Conservation (phyloP, 768 basidiomycete species). For the Ephemerocybe angulata region DNA sequence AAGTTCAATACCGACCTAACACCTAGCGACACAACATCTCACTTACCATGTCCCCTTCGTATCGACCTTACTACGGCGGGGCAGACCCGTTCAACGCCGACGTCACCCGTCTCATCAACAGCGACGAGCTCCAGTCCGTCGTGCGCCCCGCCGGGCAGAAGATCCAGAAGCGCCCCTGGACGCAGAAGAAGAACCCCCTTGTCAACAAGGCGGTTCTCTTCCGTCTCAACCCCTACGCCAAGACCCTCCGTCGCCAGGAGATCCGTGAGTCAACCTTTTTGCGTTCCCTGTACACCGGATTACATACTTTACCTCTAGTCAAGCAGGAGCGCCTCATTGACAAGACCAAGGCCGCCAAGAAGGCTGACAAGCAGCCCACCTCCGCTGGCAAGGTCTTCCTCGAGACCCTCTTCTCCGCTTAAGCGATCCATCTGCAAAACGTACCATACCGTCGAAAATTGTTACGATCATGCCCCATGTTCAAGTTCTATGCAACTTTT, state of each 20-base stretch:
- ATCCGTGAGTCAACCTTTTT: slow-evolving; percentile 71
- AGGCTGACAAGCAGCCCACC: slow-evolving; percentile 56
- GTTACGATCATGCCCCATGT: slow-evolving; percentile 6
- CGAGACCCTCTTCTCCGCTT: slow-evolving; percentile 81
- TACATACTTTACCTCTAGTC: slow-evolving; percentile 45
- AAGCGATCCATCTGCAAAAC: slow-evolving; percentile 24
- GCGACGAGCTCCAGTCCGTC: slow-evolving; percentile 95
- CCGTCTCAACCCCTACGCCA: slow-evolving; percentile 98
- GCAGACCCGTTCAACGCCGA: slow-evolving; percentile 72
- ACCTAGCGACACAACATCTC: background rate
- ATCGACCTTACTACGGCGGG: slow-evolving; percentile 9
- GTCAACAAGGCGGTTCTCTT: slow-evolving; percentile 91
- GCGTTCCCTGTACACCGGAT: background rate
- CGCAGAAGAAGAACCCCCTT: slow-evolving; percentile 99
- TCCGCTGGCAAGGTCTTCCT: slow-evolving; percentile 83
- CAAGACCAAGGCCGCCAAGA: slow-evolving; percentile 62
- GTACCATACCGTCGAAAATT: background rate
- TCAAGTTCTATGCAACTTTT: slow-evolving; percentile 9
- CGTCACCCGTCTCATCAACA: slow-evolving; percentile 96
- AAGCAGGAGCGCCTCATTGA: slow-evolving; percentile 78
- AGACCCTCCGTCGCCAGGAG: slow-evolving; percentile 87
- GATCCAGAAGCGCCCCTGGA: slow-evolving; percentile 89
- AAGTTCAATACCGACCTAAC: background rate
- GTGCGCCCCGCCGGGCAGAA: slow-evolving; percentile 86
- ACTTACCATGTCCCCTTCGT: background rate